Evolutionary conservation across 2,329 filamentous ascomycete genomes (phyloP).

Genomic region (Sporothrix inflata): DNA sequence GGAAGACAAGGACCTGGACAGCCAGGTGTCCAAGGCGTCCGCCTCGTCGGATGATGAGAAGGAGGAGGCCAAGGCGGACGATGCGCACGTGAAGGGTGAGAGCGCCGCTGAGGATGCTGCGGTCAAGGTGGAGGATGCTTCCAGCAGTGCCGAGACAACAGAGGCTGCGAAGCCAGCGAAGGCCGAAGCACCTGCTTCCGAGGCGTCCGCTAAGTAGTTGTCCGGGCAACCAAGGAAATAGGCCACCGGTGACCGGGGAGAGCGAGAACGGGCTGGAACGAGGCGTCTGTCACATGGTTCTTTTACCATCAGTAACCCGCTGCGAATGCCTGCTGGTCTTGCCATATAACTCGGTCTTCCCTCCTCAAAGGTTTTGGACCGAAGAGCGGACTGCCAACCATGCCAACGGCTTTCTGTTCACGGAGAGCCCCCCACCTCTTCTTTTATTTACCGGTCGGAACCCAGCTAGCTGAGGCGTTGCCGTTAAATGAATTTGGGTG

Average conservation of each 20-base stretch:
- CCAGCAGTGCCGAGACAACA: slow-evolving; percentile 24
- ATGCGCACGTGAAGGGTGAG: background rate
- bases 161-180: slow-evolving; percentile 23
- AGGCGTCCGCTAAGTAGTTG: background rate
- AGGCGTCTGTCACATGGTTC: background rate
- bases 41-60: slow-evolving; percentile 32
- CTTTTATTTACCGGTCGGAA: background rate
- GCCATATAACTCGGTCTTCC: background rate
- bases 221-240: background rate
- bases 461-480: background rate
- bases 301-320: background rate
- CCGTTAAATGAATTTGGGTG: background rate
- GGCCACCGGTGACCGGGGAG: background rate
- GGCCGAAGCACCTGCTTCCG: slow-evolving; percentile 14
- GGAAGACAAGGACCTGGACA: slow-evolving; percentile 83
- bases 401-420: background rate
- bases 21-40: slow-evolving; percentile 74
- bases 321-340: background rate
- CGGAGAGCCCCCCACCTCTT: background rate
- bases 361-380: background rate
- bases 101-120: background rate
- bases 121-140: background rate
- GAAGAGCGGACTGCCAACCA: background rate
- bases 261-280: background rate
- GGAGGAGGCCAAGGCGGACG: slow-evolving; percentile 22